Conservation (phyloP, 371 early-diverging fungal species). For the Apophysomyces trapeziformis region DNA sequence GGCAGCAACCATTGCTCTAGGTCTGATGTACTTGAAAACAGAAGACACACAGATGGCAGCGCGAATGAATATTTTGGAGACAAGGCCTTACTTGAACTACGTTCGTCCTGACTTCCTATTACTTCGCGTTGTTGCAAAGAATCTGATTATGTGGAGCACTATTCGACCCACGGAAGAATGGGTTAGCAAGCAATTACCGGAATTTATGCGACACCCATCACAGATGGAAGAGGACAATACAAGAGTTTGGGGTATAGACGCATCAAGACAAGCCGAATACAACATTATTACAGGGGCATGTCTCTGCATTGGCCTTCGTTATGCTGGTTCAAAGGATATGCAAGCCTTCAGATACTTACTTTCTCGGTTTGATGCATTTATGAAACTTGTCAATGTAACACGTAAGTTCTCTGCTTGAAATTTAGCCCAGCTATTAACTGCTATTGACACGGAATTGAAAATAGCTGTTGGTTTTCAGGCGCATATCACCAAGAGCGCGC, state of each 20-base stretch:
- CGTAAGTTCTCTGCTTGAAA: slow-evolving; percentile 31
- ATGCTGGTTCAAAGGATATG: slow-evolving; percentile 75
- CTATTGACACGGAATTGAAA: slow-evolving; percentile 13
- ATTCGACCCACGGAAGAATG: slow-evolving; percentile 63
- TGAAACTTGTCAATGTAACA: slow-evolving; percentile 34
- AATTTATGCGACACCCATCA: slow-evolving; percentile 43
- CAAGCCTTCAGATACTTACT: slow-evolving; percentile 56
- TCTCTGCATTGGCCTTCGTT: slow-evolving; percentile 78
- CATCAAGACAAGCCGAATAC: slow-evolving; percentile 62
- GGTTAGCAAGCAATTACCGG: slow-evolving; percentile 72
- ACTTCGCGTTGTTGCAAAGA: slow-evolving; percentile 66
- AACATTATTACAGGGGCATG: slow-evolving; percentile 79
- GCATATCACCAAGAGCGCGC: slow-evolving; percentile 56
- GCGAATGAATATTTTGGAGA: slow-evolving; percentile 61
- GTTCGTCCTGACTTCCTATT: slow-evolving; percentile 75
- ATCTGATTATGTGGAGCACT: slow-evolving; percentile 76
- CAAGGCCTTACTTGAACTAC: slow-evolving; percentile 60
- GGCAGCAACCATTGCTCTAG: slow-evolving; percentile 83
- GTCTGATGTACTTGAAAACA: slow-evolving; percentile 81
- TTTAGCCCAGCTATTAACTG: background rate
- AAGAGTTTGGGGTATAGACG: slow-evolving; percentile 38
- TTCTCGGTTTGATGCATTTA: slow-evolving; percentile 55
- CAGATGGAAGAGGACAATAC: background rate
- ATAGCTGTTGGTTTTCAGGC: slow-evolving; percentile 56
- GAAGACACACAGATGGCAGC: slow-evolving; percentile 68